Evolutionary conservation across 1,284 basidiomycete species (phyloP).

Genomic region (Pseudozyma flocculosa): DNA sequence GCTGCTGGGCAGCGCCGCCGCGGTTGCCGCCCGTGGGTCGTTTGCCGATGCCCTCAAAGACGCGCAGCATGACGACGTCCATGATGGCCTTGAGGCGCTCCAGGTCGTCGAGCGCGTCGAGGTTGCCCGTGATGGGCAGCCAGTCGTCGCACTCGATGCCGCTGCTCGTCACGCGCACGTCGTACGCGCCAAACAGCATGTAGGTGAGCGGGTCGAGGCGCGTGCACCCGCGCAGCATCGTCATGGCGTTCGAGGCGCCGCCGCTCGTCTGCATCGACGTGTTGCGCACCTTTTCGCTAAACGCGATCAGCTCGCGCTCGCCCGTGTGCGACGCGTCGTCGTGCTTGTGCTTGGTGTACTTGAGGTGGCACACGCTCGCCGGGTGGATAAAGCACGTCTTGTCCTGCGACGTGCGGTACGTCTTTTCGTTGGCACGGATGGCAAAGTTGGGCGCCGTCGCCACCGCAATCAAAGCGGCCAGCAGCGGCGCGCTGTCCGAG

Average conservation of each 20-base stretch:
- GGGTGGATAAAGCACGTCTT: conserved; percentile 84
- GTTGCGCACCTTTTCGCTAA: conserved; percentile 80
- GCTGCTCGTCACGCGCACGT: conserved; percentile 63
- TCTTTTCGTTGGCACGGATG: conserved; percentile 72
- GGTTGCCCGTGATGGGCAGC: conserved; percentile 76
- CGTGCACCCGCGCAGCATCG: conserved; percentile 67
- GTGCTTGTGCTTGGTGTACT: conserved; percentile 63
- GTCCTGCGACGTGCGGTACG: conserved; percentile 77
- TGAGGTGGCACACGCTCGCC: conserved; percentile 80
- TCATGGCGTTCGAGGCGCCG: conserved; percentile 63
- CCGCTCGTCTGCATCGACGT: conserved; percentile 62
- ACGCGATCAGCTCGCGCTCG: conserved; percentile 77
- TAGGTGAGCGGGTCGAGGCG: conserved; percentile 86
- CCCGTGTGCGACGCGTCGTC: conserved; percentile 60
- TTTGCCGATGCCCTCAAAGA: conserved; percentile 73
- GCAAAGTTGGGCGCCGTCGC: conserved; percentile 93
- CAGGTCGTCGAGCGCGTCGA: conserved; percentile 77
- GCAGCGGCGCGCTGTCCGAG: conserved; percentile 73
- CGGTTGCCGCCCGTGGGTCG: neutral
- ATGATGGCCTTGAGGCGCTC: conserved; percentile 79
- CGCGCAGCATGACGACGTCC: conserved; percentile 82
- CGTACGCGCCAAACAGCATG: conserved; percentile 86
- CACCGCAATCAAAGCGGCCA: conserved; percentile 81
- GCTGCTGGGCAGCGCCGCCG: neutral
- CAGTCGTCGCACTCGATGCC: conserved; percentile 77